Evolutionary conservation across 2,329 filamentous ascomycete genomes (phyloP).

Genomic region (Cladosporium sp.): DNA sequence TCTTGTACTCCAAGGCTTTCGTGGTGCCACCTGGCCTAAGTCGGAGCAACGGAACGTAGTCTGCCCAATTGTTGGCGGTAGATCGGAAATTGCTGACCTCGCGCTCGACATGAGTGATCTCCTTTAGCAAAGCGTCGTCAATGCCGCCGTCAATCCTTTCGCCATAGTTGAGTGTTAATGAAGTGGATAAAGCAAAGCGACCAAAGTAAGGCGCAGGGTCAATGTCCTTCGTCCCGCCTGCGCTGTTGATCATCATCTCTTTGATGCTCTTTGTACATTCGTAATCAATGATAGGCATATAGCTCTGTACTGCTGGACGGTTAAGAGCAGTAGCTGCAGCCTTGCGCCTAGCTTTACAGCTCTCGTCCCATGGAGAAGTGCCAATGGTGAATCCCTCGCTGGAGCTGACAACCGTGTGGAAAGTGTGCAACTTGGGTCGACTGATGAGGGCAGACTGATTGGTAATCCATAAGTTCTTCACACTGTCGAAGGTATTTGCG

Average conservation of each 20-base stretch:
- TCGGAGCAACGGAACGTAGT: constrained; percentile 74
- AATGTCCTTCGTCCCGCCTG: constrained; percentile 59
- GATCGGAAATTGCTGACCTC: constrained; percentile 71
- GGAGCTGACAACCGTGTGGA: constrained; percentile 72
- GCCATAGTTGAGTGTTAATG: constrained; percentile 74
- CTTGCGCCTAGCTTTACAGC: constrained; percentile 71
- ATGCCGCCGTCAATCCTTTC: constrained; percentile 69
- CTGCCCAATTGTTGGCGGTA: constrained; percentile 74
- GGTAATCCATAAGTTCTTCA: constrained; percentile 71
- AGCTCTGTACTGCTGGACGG: constrained; percentile 68
- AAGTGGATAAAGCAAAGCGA: constrained; percentile 72
- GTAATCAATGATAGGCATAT: constrained; percentile 78
- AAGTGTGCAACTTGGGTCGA: constrained; percentile 73
- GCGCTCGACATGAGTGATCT: constrained; percentile 72
- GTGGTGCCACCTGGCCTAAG: constrained; percentile 59
- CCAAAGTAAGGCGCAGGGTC: constrained; percentile 72
- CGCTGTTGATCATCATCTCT: constrained; percentile 63
- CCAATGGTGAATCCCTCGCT: constrained; percentile 79
- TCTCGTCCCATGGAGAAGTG: constrained; percentile 79
- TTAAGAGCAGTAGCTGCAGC: constrained; percentile 76
- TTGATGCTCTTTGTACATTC: constrained; percentile 69
- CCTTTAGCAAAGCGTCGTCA: constrained; percentile 62
- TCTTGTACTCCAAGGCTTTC: constrained; percentile 61
- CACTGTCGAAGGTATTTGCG: constrained; percentile 72
- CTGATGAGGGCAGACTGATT: constrained; percentile 76